These are phyloP conservation scores for Coemansia sp. DNA, from an alignment of 192 early-diverging fungal species.

Conservation along the genomic window DNA sequence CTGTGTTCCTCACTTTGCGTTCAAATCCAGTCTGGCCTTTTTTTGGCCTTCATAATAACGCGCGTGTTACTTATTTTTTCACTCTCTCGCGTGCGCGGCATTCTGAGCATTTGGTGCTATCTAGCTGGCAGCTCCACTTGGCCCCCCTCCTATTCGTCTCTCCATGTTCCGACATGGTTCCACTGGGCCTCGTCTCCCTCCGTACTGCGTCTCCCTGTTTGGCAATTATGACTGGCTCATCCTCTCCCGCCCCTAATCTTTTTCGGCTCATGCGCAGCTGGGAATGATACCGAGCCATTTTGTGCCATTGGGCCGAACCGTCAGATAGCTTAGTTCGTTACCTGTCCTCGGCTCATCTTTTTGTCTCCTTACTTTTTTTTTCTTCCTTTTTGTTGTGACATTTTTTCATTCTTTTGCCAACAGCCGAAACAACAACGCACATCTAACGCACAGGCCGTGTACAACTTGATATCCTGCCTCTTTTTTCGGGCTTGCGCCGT, in stretches of 20 bases:
- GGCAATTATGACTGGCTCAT: too few species aligned
- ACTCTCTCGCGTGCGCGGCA: too few species aligned
- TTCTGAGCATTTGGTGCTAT: too few species aligned
- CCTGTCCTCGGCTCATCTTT: background rate
- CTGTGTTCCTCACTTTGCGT: too few species aligned
- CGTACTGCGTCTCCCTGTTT: too few species aligned
- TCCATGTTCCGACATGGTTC: too few species aligned
- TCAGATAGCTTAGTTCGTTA: background rate
- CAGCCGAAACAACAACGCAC: background rate
- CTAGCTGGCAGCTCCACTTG: too few species aligned
- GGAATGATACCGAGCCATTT: slow-evolving; percentile 11
- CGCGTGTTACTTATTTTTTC: too few species aligned
- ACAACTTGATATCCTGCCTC: background rate
- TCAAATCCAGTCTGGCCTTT: too few species aligned
- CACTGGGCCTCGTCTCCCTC: too few species aligned
- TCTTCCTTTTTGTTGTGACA: background rate
- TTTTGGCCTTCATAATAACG: too few species aligned
- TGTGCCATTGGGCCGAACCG: slow-evolving; percentile 8
- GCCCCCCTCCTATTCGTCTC: too few species aligned
- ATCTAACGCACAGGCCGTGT: background rate
- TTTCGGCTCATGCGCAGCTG: slow-evolving; percentile 12
- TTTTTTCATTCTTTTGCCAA: background rate
- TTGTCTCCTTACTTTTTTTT: background rate
- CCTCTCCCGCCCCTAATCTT: background rate
- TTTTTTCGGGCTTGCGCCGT: background rate